Evolutionary conservation across 371 early-diverging fungal species (phyloP), one percentile per base, ranked within the genome.

Genomic region (Rhizopus delemar): DNA sequence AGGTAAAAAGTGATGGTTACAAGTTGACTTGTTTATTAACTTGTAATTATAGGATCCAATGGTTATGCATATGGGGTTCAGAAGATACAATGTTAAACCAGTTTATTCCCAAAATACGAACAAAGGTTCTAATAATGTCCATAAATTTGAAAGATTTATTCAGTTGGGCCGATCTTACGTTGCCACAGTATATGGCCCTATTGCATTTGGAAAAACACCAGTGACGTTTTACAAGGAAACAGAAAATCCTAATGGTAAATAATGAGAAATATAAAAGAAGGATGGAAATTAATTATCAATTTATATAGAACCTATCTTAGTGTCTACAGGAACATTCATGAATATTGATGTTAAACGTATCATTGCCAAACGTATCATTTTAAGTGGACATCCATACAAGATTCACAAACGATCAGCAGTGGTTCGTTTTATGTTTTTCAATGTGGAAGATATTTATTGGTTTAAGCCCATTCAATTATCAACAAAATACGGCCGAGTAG

Each of bases 391-490:
- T 72, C 97, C 97, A 32, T 95, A 85, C 87, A 93, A 93, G 74
- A 84, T 95, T 59, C 88, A 96, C 77, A 92, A 91, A 73, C 87
- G 91, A 46, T 85, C 92, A 28, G 97, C 96, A 6, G 96, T 96
- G 15, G 84, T 97, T 56, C 89, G 97, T 51, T 95, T 83, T 83
- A 98, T 98, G 98, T 97, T 98, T 84, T 94, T 93, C 80, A 92
- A 92, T 71, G 53, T 80, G 43, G 86, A 90, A 15, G 98, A 98
- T 77, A 86, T 97, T 53, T 74, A 82, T 62, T 96, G 92, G 86
- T 98, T 96, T 75, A 93, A 92, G 75, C 96, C 97, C 22, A 84
- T 98, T 7, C 94, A 96, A 70, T 78, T 98, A 46, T 69, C 76
- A 41, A 95, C 97, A 16, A 96, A 96, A 73, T 74, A 86, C 41